A percentile compares a stretch with the other conserved stretches of the same genome.
phyloP scores from a whole-genome alignment of 1,284 basidiomycete species.

The Leccinum pseudoinsigne region DNA sequence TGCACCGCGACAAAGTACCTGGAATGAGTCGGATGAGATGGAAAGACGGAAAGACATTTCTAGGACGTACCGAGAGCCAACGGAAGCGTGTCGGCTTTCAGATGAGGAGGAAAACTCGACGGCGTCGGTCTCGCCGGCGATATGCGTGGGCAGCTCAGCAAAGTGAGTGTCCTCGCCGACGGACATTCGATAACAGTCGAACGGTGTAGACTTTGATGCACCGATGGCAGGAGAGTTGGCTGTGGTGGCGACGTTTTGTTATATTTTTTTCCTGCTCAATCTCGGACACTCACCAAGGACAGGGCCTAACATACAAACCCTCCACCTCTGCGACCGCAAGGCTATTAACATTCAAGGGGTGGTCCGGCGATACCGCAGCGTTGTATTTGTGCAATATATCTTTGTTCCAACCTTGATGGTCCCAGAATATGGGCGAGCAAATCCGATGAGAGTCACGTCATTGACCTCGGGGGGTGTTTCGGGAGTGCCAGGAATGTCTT shows the following conservation, averaged over 20 bases:
- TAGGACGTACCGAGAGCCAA: constrained; percentile 60
- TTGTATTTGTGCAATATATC: constrained; percentile 84
- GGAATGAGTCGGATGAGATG: neutral
- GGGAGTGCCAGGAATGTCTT: constrained; percentile 15
- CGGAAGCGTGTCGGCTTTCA: constrained; percentile 44
- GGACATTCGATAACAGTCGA: constrained; percentile 57
- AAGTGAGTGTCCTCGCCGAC: constrained; percentile 41
- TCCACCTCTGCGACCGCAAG: constrained; percentile 65
- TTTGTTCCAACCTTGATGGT: constrained; percentile 67
- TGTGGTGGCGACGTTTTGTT: constrained; percentile 35
- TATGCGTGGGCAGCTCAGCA: constrained; percentile 49
- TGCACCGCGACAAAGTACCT: constrained; percentile 71
- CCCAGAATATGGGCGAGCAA: constrained; percentile 93
- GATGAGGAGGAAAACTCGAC: constrained; percentile 58
- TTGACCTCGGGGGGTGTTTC: constrained; percentile 28
- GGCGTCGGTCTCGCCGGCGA: constrained; percentile 73
- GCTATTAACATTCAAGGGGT: constrained; percentile 72
- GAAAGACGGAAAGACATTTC: constrained; percentile 16
- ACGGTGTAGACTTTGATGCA: constrained; percentile 61
- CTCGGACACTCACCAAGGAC: constrained; percentile 59
- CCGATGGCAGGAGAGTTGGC: constrained; percentile 75
- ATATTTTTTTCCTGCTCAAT: neutral
- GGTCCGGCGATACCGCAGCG: constrained; percentile 58
- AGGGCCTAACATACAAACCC: constrained; percentile 87
- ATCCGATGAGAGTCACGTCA: constrained; percentile 81